A percentile compares a stretch with the other conserved stretches of the same genome.
Evolutionary conservation across 495 filamentous ascomycete genomes (phyloP).

Genomic region (Aspergillus olivimuriae): DNA sequence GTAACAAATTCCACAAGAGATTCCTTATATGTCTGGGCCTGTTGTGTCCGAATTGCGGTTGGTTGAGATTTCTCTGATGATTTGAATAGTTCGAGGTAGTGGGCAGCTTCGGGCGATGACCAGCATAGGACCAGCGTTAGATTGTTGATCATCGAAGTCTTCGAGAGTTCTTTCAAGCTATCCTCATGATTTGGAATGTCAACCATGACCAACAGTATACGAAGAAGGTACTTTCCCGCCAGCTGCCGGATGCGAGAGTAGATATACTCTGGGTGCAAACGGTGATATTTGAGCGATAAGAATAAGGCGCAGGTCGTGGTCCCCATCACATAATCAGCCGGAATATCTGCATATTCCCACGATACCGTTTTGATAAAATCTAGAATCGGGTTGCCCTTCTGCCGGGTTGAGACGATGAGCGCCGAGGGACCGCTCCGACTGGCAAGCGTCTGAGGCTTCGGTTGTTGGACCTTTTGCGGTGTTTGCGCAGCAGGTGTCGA

Average conservation of each 20-base stretch:
- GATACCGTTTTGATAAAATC: constrained; percentile 73
- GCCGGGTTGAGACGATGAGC: constrained; percentile 76
- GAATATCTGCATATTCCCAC: constrained; percentile 96
- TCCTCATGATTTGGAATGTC: constrained; percentile 88
- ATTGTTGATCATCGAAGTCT: constrained; percentile 86
- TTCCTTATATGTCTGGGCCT: constrained; percentile 76
- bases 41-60: constrained; percentile 72
- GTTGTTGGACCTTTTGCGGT: constrained; percentile 65
- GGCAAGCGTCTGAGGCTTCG: constrained; percentile 76
- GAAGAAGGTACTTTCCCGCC: constrained; percentile 73
- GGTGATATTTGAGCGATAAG: constrained; percentile 93
- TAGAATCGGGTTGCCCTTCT: constrained; percentile 94
- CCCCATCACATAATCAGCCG: constrained; percentile 87
- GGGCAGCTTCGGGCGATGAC: constrained; percentile 84
- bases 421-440: constrained; percentile 62
- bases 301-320: constrained; percentile 87
- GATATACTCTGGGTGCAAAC: constrained; percentile 95
- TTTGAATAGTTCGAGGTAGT: constrained; percentile 93
- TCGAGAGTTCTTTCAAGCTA: constrained; percentile 71
- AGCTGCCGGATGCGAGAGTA: constrained; percentile 82
- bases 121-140: constrained; percentile 89
- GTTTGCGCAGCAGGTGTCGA: constrained; percentile 18
- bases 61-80: constrained; percentile 81
- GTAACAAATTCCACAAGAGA: constrained; percentile 92
- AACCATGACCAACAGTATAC: constrained; percentile 81